Evolutionary conservation across 164 flowering plant species (phyloP), one percentile per base, ranked within the genome.

Genomic region (Tinospora cordifolia): DNA sequence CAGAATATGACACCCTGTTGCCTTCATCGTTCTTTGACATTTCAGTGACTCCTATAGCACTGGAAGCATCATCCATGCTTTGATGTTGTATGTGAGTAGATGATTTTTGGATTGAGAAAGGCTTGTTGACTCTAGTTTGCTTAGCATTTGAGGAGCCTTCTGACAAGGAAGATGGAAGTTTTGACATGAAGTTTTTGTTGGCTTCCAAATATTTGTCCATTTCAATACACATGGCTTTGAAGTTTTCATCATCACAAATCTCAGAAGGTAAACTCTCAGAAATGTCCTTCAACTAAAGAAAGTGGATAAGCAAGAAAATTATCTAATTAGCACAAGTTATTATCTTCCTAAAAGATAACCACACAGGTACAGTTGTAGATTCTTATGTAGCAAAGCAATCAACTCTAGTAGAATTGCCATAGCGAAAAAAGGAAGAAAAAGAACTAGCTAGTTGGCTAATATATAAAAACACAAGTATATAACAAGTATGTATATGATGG

Each of bases 261-360:
- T 87, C 96, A 59, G 89, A 82, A 57, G 96, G 84, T 74, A 90
- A 34, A 62, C 87, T 86, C 64, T 81, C 84, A 2, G 72, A 65
- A 51, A 87, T 74, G n/a, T 85, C 90, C 71, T 83, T 87, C 80
- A 91, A 68, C 97, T 93, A 79, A 68, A 78, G 21, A 21, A 77
- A 12, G 68, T 39, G 63, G 24, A 67, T 41, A 49, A 24, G 62
- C 21, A 60, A 71, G 5, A 14, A 60, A n/a, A n/a, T 8, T 36
- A 10, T 25, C 47, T 19, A 46, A 11, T 72, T 19, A 71, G 65
- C 69, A 73, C 22, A 21, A 70, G 34, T 22, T 17, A 46, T 6
- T 15, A 51, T n/a, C 12, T 65, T 41, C 8, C 46, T 41, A 12
- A 41, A 41, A 41, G 46, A 41, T 1, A 41, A 41, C 13, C 46